phyloP scores from a whole-genome alignment of 805 yeast genomes.

The Candida arabinofermentans region DNA sequence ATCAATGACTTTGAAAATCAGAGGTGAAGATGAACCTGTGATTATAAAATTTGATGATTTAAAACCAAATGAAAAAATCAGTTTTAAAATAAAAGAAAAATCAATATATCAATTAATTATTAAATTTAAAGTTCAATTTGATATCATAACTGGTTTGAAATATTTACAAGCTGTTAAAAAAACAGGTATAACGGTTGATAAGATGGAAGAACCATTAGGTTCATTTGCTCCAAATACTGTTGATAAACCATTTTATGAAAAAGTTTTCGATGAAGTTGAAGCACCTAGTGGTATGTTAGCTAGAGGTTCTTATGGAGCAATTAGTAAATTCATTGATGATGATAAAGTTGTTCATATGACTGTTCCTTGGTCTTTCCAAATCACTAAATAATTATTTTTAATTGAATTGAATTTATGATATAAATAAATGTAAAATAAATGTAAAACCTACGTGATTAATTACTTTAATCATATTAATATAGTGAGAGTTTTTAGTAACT shows the following conservation, averaged over 20 bases:
- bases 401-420: neutral
- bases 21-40: conserved; percentile 58
- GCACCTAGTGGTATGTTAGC: conserved; percentile 91
- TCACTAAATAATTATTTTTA: conserved; percentile 44
- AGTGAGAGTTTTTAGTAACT: too few relatives aligned
- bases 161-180: conserved; percentile 83
- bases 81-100: conserved; percentile 75
- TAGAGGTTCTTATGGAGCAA: conserved; percentile 79
- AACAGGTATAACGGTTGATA: conserved; percentile 84
- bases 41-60: conserved; percentile 61
- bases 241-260: conserved; percentile 76
- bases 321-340: conserved; percentile 81
- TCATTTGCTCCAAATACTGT: conserved; percentile 85
- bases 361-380: conserved; percentile 83
- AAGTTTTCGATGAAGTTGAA: conserved; percentile 65
- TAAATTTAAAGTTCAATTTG: conserved; percentile 78
- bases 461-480: too few relatives aligned
- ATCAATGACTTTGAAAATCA: conserved; percentile 67
- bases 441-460: too few relatives aligned
- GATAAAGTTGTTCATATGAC: conserved; percentile 71
- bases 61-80: conserved; percentile 52
- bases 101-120: conserved; percentile 68
- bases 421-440: too few relatives aligned
- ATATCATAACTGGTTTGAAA: conserved; percentile 81
- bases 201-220: conserved; percentile 83